These are phyloP conservation scores for Suillus tomentosus DNA, from an alignment of 768 basidiomycete species.

Conservation along the genomic window DNA sequence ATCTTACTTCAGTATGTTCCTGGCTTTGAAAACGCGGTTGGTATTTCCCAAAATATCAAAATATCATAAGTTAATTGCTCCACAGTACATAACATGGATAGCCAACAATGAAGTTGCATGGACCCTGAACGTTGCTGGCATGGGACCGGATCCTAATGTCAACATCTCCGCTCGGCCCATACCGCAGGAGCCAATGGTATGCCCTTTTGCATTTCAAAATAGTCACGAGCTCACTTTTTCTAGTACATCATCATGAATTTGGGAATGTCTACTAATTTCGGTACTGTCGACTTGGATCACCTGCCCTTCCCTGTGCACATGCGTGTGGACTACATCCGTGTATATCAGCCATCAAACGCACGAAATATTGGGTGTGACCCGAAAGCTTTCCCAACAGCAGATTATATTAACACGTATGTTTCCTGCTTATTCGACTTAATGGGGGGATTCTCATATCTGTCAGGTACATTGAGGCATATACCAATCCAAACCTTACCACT, in stretches of 20 bases:
- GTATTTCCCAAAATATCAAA: constrained; percentile 23
- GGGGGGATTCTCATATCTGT: constrained; percentile 2
- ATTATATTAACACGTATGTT: constrained; percentile 66
- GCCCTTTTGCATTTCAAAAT: constrained; percentile 19
- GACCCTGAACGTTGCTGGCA: constrained; percentile 70
- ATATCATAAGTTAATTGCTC: neutral
- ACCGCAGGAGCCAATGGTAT: constrained; percentile 85
- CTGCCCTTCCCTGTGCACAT: constrained; percentile 53
- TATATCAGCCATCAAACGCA: constrained; percentile 67
- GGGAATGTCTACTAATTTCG: constrained; percentile 64
- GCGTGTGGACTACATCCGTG: constrained; percentile 60
- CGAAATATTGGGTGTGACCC: constrained; percentile 78
- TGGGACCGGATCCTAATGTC: constrained; percentile 61
- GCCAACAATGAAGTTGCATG: constrained; percentile 66
- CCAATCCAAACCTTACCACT: constrained; percentile 52
- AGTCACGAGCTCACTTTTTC: neutral
- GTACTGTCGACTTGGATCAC: constrained; percentile 52
- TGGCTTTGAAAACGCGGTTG: constrained; percentile 68
- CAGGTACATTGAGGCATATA: constrained; percentile 70
- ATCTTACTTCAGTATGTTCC: constrained; percentile 28
- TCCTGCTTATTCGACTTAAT: neutral
- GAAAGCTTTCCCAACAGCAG: constrained; percentile 61
- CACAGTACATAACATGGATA: constrained; percentile 85
- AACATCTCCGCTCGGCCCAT: constrained; percentile 69
- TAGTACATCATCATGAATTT: constrained; percentile 59